A percentile compares a stretch with the other conserved stretches of the same genome.
These are phyloP conservation scores for Hirsutella thompsonii DNA, from an alignment of 2,329 filamentous ascomycete species.

Conservation along the genomic window DNA sequence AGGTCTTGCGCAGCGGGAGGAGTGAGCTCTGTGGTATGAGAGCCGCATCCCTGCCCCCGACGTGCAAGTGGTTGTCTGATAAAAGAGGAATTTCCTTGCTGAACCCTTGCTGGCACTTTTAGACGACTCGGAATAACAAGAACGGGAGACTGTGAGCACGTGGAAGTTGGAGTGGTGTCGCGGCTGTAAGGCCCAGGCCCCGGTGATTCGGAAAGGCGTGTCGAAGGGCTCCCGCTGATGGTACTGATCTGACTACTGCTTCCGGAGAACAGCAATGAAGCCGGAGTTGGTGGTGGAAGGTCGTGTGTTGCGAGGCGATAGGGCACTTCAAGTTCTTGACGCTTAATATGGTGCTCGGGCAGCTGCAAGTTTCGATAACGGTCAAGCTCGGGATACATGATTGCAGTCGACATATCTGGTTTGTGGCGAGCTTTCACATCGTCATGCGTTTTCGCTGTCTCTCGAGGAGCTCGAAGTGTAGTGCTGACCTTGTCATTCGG, in stretches of 20 bases:
- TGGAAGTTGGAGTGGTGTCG: slow-evolving; percentile 67
- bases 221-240: slow-evolving; percentile 60
- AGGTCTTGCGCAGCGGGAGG: slow-evolving; percentile 42
- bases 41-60: slow-evolving; percentile 41
- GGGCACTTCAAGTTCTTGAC: slow-evolving; percentile 30
- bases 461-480: no score
- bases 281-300: slow-evolving; percentile 51
- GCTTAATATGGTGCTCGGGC: slow-evolving; percentile 19
- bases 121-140: slow-evolving; percentile 35
- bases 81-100: slow-evolving; percentile 41
- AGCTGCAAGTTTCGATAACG: slow-evolving; percentile 39
- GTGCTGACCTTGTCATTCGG: no score
- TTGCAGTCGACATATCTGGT: slow-evolving; percentile 12
- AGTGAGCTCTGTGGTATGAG: slow-evolving; percentile 33
- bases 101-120: slow-evolving; percentile 28
- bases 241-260: slow-evolving; percentile 42
- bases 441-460: not conserved
- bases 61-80: slow-evolving; percentile 48
- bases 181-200: slow-evolving; percentile 59
- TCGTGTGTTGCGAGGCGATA: slow-evolving; percentile 50
- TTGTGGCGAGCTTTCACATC: not conserved
- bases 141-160: slow-evolving; percentile 61
- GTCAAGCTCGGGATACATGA: slow-evolving; percentile 48
- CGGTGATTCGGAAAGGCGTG: slow-evolving; percentile 60
- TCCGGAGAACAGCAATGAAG: slow-evolving; percentile 39